phyloP scores from a whole-genome alignment of 139 green algal species.

The Pedinophyceae sp. region DNA sequence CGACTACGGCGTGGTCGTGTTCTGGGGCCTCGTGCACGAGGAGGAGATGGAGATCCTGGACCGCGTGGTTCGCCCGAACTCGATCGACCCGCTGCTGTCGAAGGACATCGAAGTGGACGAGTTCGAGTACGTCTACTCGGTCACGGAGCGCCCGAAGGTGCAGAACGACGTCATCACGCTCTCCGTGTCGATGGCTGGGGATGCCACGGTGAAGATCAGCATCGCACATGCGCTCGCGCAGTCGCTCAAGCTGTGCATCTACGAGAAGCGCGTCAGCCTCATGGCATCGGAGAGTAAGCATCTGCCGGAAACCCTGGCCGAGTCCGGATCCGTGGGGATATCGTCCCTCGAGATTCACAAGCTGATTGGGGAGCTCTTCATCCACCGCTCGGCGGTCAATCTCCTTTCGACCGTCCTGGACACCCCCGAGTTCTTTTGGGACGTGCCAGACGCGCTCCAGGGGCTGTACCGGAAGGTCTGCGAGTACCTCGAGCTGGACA shows the following conservation, averaged over 20 bases:
- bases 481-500: neutral
- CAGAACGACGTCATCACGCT: slow-evolving; percentile 75
- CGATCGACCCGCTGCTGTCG: neutral
- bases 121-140: neutral
- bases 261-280: slow-evolving; percentile 1
- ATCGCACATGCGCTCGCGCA: slow-evolving; percentile 30
- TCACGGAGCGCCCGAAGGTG: slow-evolving; percentile 42
- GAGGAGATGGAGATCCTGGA: slow-evolving; percentile 11
- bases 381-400: slow-evolving; percentile 48
- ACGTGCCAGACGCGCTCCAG: slow-evolving; percentile 48
- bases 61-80: slow-evolving; percentile 1
- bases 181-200: neutral
- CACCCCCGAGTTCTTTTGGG: slow-evolving; percentile 57
- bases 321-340: neutral
- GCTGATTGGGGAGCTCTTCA: slow-evolving; percentile 38
- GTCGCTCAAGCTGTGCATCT: slow-evolving; percentile 6
- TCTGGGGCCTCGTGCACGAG: slow-evolving; percentile 34
- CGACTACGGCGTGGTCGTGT: slow-evolving; percentile 55
- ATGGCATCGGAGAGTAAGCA: neutral
- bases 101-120: slow-evolving; percentile 12
- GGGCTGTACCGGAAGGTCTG: neutral
- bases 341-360: slow-evolving; percentile 4
- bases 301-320: neutral
- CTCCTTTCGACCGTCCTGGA: slow-evolving; percentile 42
- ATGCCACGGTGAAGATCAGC: slow-evolving; percentile 29